Evolutionary conservation across 2,329 filamentous ascomycete genomes (phyloP).

Genomic region (Xylariaceae sp.): DNA sequence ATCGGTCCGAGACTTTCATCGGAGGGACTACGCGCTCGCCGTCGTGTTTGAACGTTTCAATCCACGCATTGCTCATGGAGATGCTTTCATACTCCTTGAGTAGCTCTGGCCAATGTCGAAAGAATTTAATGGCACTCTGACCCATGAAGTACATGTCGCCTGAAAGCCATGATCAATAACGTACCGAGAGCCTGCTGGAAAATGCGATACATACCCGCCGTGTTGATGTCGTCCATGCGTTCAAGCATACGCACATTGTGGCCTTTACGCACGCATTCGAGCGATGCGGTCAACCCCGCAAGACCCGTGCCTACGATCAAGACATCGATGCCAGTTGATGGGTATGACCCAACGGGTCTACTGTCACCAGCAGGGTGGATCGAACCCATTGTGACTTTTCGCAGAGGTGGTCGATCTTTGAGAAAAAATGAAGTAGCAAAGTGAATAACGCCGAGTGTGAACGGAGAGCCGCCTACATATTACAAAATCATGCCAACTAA

Average conservation of each 20-base stretch:
- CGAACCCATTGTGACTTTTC: conserved; percentile 25
- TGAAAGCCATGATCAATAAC: conserved; percentile 20
- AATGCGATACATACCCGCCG: conserved; percentile 37
- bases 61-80: conserved; percentile 50
- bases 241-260: conserved; percentile 48
- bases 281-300: conserved; percentile 55
- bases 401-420: not conserved
- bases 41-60: conserved; percentile 50
- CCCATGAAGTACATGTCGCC: conserved; percentile 59
- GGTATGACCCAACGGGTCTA: conserved; percentile 49
- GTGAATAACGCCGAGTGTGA: not conserved
- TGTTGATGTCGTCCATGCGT: conserved; percentile 45
- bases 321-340: conserved; percentile 42
- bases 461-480: conserved; percentile 1
- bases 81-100: conserved; percentile 46
- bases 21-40: conserved; percentile 45
- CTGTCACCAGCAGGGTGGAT: conserved; percentile 31
- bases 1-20: conserved; percentile 45
- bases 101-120: conserved; percentile 52
- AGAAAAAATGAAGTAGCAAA: not conserved
- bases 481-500: not conserved
- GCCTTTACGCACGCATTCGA: conserved; percentile 56
- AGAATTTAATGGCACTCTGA: conserved; percentile 49
- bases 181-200: not conserved
- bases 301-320: conserved; percentile 53